These are phyloP conservation scores for Uronychia binucleata DNA, from an alignment of 73 alveolate genomes.

Conservation along the genomic window DNA sequence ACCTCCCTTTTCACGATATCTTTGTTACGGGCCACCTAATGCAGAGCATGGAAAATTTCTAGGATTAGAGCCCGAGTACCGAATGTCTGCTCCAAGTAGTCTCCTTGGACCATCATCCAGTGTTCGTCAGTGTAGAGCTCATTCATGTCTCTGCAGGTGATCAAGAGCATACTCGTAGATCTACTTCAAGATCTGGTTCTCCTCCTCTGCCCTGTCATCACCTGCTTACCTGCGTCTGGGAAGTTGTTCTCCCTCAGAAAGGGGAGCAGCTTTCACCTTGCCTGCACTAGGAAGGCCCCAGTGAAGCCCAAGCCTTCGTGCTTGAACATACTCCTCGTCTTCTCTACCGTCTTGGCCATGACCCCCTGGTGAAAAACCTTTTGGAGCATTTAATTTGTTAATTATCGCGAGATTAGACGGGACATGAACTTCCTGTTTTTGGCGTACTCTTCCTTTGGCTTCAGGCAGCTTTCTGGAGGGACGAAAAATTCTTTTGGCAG, in stretches of 20 bases:
- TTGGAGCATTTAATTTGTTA: conserved; percentile 4
- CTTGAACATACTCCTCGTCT: conserved; percentile 37
- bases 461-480: background rate
- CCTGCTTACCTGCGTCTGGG: conserved; percentile 38
- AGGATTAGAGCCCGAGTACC: conserved; percentile 8
- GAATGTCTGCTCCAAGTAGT: conserved; percentile 55
- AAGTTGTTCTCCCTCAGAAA: background rate
- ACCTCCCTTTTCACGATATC: conserved; percentile 17
- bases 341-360: conserved; percentile 14
- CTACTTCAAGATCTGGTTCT: conserved; percentile 35
- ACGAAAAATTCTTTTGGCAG: background rate
- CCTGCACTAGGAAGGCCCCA: conserved; percentile 47
- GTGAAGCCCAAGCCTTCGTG: conserved; percentile 39
- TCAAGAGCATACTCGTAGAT: conserved; percentile 39
- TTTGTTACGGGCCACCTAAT: conserved; percentile 39
- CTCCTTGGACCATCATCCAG: conserved; percentile 44
- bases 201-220: conserved; percentile 37
- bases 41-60: conserved; percentile 33
- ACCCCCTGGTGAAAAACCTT: conserved; percentile 12
- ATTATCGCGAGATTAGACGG: background rate
- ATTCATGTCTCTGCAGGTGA: conserved; percentile 34
- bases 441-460: background rate
- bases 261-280: conserved; percentile 48
- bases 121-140: conserved; percentile 54
- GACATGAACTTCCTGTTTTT: background rate